Evolutionary conservation across 306 rosid species (phyloP), one percentile per base, ranked within the genome.

Genomic region (Acacia confusa): DNA sequence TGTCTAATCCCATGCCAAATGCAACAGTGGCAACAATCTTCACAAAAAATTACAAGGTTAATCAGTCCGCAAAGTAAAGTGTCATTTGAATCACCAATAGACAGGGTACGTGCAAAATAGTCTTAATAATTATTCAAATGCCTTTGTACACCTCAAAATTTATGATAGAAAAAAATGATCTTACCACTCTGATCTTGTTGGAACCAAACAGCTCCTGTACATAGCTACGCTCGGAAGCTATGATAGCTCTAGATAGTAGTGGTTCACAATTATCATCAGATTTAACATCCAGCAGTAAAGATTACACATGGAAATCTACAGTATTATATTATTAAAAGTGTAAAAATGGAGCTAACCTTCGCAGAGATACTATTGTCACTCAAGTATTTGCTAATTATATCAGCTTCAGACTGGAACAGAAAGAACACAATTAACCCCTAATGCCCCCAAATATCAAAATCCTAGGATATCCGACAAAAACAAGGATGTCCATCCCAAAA

Each of bases 1-100:
- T 95, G 87, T 95, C 94, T 53, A 95, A 90, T 79, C 99, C 99
- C 99, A 95, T 95, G 84, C 99, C 99, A 84, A 95, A 95, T 58
- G 99, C 98, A 86, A 95, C 97, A 75, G 99, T 95, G 80, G 99
- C 99, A 81, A 95, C 98, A 82, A 95, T 97, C 98, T 93, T 82
- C 81, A 72, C 76, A 52, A 58, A 84, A 84, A 84, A 69, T 28
- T 58, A 78, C 75, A 61, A 84, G 82, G 64, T 61, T 72, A 7
- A 70, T 81, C 34, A 87, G 65, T 67, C 45, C 70, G 79, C 74
- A 74, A 48, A 57, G 47, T 63, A 76, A 78, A 79, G 58, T 55
- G 60, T 65, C 44, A 76, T 44, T 43, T 14, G 44, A 82, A 73
- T 78, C 36, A 53, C 69, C 81, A 84, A 86, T 1, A 32, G 72